Evolutionary conservation across 1,139 yeast genomes (phyloP).

Genomic region (Yamadazyma triangularis): DNA sequence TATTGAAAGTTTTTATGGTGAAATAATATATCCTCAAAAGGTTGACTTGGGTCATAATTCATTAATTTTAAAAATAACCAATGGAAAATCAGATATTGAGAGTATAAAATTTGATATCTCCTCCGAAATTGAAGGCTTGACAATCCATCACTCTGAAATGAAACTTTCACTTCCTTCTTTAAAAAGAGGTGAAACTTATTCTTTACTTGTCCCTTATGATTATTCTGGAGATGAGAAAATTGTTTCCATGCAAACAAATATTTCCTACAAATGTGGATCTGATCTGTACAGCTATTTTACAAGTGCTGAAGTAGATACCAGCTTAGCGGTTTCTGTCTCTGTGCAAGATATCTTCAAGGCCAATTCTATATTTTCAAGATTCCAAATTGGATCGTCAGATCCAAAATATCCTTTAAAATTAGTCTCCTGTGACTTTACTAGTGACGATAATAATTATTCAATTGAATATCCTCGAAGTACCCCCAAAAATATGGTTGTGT

Average conservation of each 20-base stretch:
- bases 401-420: constrained; percentile 52
- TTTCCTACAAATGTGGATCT: constrained; percentile 22
- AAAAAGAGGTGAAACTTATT: not conserved
- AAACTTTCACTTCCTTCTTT: not conserved
- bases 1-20: constrained; percentile 5
- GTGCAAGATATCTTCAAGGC: constrained; percentile 72
- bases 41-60: constrained; percentile 9
- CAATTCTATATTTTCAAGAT: constrained; percentile 56
- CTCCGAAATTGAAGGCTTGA: constrained; percentile 5
- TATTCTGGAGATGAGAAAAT: constrained; percentile 12
- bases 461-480: constrained; percentile 25
- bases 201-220: constrained; percentile 7
- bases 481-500: constrained; percentile 40
- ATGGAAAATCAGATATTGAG: constrained; percentile 5
- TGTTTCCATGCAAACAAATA: constrained; percentile 20
- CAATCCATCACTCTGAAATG: not conserved
- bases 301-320: constrained; percentile 40
- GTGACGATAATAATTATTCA: constrained; percentile 31
- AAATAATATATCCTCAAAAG: constrained; percentile 3
- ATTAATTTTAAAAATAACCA: constrained; percentile 5
- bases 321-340: constrained; percentile 59
- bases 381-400: constrained; percentile 59
- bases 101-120: constrained; percentile 7
- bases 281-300: constrained; percentile 19
- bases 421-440: constrained; percentile 36